Base-by-base conservation (phyloP, 805 yeast species). In the Lipomyces spencermartinsiae region DNA sequence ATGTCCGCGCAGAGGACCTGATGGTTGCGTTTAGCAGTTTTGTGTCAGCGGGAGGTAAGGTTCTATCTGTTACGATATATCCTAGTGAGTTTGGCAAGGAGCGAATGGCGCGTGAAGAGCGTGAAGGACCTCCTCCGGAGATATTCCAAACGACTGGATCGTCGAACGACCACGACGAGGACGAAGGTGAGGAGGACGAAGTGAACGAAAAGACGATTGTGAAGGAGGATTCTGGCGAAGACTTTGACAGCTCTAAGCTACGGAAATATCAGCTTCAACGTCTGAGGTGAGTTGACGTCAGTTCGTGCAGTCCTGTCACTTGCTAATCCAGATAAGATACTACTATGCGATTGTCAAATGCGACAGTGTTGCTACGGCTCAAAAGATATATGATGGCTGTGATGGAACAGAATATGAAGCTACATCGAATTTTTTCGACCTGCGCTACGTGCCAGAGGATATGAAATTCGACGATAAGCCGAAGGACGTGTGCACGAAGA, bases 361-460 rank as follows among this genome's bases (percentile, higher is more conserved):
- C 81, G 96, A 92, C 74, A 83, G 88, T 25, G 82, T 90, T 1
- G 78, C 75, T 1, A 89, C 97, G 0, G 90, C 98, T 0, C 84
- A 87, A 73, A 80, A 80, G 37, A 92, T 95, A 35, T 95, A 94
- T 77, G 87, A 88, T 46, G 89, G 86, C 75, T 92, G 97, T 80
- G 99, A 95, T 78, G 97, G 97, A 39, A 86, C 98, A 0, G 99
- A 95, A 80, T 95, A 87, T 76, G 99, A 95, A 79, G 89, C 97
- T 14, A 93, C 98, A 0, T 97, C 98, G 4, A 95, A 95, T 77
- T 85, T 92, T 64, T 94, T 95, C 78, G 99, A 95, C 78, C 81
- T 95, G 70, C 84, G 99, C 74, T 95, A 91, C 74, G 88, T 95
- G 62, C 98, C 99, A 1, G 97, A 92, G 60, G 97, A 87, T 33